Percentiles rank a stretch among this genome's conserved stretches.
Conservation (phyloP, 164 flowering plant species). For the Sextonia rubra region DNA sequence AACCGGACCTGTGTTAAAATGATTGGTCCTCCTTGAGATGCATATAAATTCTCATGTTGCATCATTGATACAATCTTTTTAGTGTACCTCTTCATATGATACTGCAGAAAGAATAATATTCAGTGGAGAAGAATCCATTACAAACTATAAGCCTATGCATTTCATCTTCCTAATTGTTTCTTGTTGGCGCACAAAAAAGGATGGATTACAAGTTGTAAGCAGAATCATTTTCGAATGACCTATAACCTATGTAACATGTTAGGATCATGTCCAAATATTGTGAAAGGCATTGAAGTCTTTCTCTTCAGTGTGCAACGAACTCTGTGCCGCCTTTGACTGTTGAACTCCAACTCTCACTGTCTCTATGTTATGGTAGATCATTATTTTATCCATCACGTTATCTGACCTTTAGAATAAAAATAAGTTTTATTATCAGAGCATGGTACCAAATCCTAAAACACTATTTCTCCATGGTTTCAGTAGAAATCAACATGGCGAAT, state of each 20-base stretch:
- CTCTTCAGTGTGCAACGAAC: too few relatives aligned
- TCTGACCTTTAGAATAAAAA: too few relatives aligned
- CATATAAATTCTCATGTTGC: constrained; percentile 42
- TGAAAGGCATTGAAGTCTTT: too few relatives aligned
- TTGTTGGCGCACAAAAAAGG: neutral
- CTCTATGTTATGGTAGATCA: too few relatives aligned
- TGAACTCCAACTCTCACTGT: too few relatives aligned
- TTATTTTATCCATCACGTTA: too few relatives aligned
- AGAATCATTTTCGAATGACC: neutral
- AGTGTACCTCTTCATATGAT: constrained; percentile 39
- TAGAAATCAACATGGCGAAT: too few relatives aligned
- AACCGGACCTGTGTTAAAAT: constrained; percentile 38
- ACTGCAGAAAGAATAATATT: constrained; percentile 18
- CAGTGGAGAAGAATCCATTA: neutral
- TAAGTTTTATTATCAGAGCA: too few relatives aligned
- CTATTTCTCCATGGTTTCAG: too few relatives aligned
- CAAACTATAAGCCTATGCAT: neutral
- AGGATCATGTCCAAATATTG: neutral
- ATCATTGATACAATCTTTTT: constrained; percentile 36
- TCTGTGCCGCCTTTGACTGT: too few relatives aligned
- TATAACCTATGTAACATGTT: neutral
- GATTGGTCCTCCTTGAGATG: constrained; percentile 63
- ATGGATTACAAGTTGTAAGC: neutral
- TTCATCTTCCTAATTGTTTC: neutral
- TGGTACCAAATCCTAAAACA: too few relatives aligned